phyloP scores from a whole-genome alignment of 2,329 filamentous ascomycete species.

The Thielaviopsis euricoi region DNA sequence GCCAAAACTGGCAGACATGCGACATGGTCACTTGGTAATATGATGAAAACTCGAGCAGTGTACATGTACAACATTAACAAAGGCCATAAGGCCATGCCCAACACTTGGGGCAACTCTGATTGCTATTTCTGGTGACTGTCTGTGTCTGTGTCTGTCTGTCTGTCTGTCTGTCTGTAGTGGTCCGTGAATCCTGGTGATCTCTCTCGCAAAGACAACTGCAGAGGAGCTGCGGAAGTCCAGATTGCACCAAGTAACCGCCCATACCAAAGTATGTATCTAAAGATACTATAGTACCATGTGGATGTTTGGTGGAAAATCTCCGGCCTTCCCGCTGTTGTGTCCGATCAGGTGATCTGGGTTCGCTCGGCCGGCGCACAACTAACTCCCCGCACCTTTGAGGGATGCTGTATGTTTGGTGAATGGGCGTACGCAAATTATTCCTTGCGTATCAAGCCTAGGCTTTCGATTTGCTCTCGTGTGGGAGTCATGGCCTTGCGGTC shows the following conservation, averaged over 20 bases:
- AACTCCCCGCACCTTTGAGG: background rate
- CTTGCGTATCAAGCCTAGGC: constrained; percentile 67
- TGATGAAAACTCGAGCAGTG: background rate
- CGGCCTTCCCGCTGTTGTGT: background rate
- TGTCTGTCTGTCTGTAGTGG: background rate
- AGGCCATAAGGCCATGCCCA: constrained; percentile 7
- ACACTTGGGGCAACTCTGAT: constrained; percentile 13
- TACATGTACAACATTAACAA: constrained; percentile 9
- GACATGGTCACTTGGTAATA: background rate
- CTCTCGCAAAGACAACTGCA: background rate
- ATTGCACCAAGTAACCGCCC: background rate
- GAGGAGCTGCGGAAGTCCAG: background rate
- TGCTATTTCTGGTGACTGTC: constrained; percentile 13
- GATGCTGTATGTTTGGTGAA: background rate
- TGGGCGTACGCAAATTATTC: constrained; percentile 48
- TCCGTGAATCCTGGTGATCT: background rate
- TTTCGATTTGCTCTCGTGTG: constrained; percentile 77
- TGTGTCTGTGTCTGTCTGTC: constrained; percentile 3
- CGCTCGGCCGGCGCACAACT: background rate
- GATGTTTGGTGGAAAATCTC: background rate
- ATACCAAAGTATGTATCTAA: too few relatives aligned
- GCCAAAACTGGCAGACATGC: background rate
- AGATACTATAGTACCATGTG: too few relatives aligned
- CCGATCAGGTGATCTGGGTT: background rate
- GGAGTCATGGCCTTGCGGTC: constrained; percentile 52